These are phyloP conservation scores for Amborella trichopoda DNA, from an alignment of 164 flowering plant species.

Conservation along the genomic window DNA sequence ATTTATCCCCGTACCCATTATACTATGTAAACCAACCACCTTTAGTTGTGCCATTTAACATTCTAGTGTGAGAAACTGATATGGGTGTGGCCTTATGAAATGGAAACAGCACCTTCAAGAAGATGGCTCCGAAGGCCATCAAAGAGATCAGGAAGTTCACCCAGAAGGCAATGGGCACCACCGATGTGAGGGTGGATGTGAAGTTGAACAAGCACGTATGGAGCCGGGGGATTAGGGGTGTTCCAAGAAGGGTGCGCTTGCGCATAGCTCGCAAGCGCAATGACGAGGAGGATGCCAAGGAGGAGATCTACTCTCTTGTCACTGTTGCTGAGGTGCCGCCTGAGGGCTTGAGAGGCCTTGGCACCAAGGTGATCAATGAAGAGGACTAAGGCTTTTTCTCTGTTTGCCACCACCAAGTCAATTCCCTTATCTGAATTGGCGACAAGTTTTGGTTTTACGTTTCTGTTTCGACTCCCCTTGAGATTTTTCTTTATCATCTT, in stretches of 20 bases:
- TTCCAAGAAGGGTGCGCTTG: conserved; percentile 32
- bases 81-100: too few species aligned
- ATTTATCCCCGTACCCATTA: too few species aligned
- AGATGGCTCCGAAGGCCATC: conserved; percentile 32
- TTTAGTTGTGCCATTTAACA: too few species aligned
- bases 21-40: too few species aligned
- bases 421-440: too few species aligned
- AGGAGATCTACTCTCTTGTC: conserved; percentile 41
- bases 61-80: too few species aligned
- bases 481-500: too few species aligned
- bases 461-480: too few species aligned
- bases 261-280: conserved; percentile 41
- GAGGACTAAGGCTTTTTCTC: conserved; percentile 7
- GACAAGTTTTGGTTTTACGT: too few species aligned
- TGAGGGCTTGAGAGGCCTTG: conserved; percentile 33
- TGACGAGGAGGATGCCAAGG: conserved; percentile 48
- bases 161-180: conserved; percentile 29
- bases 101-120: conserved; percentile 25
- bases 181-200: conserved; percentile 28
- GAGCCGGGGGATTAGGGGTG: conserved; percentile 41
- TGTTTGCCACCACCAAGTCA: too few species aligned
- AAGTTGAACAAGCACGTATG: conserved; percentile 43
- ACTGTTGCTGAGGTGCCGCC: conserved; percentile 39
- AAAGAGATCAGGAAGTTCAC: conserved; percentile 28
- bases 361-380: conserved; percentile 36